These are phyloP conservation scores for Leccinum uliginosum DNA, from an alignment of 768 basidiomycete genomes.

Conservation along the genomic window DNA sequence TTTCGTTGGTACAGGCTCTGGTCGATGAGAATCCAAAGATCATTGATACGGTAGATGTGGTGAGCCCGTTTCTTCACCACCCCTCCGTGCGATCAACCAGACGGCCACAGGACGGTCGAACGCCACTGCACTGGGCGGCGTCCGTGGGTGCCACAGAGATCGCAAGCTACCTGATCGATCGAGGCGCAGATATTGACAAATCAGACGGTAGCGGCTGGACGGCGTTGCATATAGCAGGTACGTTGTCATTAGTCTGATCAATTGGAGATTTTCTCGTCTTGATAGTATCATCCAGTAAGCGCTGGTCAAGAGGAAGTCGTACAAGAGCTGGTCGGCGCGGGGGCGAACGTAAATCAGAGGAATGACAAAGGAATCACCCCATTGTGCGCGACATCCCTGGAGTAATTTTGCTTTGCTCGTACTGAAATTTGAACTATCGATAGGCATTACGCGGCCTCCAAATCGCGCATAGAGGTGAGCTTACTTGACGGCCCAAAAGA, in stretches of 20 bases:
- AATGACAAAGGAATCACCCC: conserved; percentile 84
- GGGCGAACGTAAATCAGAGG: conserved; percentile 73
- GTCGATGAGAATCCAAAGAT: conserved; percentile 57
- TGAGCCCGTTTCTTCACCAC: conserved; percentile 26
- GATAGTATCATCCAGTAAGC: conserved; percentile 53
- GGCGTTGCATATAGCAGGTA: conserved; percentile 76
- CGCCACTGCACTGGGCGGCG: conserved; percentile 84
- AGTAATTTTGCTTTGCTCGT: conserved; percentile 1
- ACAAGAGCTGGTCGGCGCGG: conserved; percentile 73
- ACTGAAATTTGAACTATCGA: background rate
- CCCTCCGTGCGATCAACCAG: background rate
- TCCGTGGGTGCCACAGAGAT: conserved; percentile 69
- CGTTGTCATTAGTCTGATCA: background rate
- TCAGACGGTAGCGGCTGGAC: conserved; percentile 71
- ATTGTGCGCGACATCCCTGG: conserved; percentile 46
- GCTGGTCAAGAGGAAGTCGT: conserved; percentile 76
- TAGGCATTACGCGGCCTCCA: conserved; percentile 93
- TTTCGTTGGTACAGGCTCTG: conserved; percentile 63
- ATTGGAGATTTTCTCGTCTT: background rate
- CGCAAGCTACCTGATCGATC: conserved; percentile 62
- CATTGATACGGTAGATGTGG: conserved; percentile 60
- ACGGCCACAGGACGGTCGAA: conserved; percentile 61
- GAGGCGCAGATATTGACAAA: conserved; percentile 62
- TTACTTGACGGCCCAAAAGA: conserved; percentile 19
- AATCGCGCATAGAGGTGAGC: conserved; percentile 74